A percentile compares a stretch with the other conserved stretches of the same genome.
Conservation (phyloP, 768 basidiomycete genomes). For the Cystofilobasidium macerans region DNA sequence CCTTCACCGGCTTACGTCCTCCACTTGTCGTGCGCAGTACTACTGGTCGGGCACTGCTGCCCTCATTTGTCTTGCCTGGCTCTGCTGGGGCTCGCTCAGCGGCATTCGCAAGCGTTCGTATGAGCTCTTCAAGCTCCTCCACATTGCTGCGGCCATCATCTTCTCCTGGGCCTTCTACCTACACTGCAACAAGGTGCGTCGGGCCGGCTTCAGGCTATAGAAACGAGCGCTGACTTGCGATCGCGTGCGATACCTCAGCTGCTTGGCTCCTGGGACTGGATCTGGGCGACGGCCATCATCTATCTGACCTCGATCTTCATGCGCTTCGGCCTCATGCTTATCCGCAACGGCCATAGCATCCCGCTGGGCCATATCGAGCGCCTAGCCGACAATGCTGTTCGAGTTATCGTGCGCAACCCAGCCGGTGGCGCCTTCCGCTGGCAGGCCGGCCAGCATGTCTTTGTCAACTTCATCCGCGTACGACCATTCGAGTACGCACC, state of each 20-base stretch:
- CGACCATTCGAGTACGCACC: constrained; percentile 27
- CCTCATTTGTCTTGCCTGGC: constrained; percentile 28
- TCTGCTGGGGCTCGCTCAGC: constrained; percentile 29
- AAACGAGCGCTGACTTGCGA: too few relatives aligned
- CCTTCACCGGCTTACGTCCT: neutral
- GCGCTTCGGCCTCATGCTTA: constrained; percentile 31
- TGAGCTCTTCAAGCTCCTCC: constrained; percentile 30
- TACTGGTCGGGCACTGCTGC: constrained; percentile 29
- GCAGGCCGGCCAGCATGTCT: constrained; percentile 32
- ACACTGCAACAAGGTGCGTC: constrained; percentile 29
- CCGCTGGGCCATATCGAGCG: constrained; percentile 27
- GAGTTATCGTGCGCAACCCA: constrained; percentile 25
- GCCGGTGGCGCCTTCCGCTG: constrained; percentile 23
- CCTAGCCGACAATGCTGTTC: constrained; percentile 28
- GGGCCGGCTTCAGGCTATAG: neutral
- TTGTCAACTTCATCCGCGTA: constrained; percentile 31
- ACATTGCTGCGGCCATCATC: constrained; percentile 24
- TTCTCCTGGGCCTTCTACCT: constrained; percentile 34
- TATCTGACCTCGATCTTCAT: constrained; percentile 24
- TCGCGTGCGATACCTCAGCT: neutral
- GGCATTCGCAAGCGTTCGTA: constrained; percentile 27
- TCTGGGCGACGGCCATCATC: constrained; percentile 29
- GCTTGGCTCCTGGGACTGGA: constrained; percentile 29
- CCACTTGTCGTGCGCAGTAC: constrained; percentile 13
- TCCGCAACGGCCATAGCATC: constrained; percentile 28